Evolutionary conservation across 495 filamentous ascomycete species (phyloP).

Genomic region (Clavariopsis aquatica): DNA sequence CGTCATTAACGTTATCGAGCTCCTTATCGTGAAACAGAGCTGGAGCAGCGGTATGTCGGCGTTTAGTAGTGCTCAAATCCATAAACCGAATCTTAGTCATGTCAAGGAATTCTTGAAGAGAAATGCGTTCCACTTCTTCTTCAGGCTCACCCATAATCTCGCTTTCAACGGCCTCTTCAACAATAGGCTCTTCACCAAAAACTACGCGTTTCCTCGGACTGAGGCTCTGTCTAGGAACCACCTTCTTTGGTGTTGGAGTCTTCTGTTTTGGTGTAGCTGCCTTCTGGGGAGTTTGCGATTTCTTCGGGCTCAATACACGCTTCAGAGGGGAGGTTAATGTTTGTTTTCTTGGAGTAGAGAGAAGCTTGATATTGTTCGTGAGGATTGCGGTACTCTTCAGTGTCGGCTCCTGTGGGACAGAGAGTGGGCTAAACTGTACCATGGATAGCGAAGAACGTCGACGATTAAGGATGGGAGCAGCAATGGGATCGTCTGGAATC

Average conservation of each 20-base stretch:
- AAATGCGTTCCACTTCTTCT: slow-evolving; percentile 61
- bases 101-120: slow-evolving; percentile 88
- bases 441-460: slow-evolving; percentile 32
- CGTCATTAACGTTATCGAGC: slow-evolving; percentile 45
- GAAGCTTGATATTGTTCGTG: slow-evolving; percentile 43
- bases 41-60: slow-evolving; percentile 78
- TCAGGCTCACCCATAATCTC: slow-evolving; percentile 13
- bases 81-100: slow-evolving; percentile 97
- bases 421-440: slow-evolving; percentile 35
- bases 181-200: slow-evolving; percentile 25
- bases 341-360: slow-evolving; percentile 44
- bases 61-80: slow-evolving; percentile 89
- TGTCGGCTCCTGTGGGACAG: slow-evolving; percentile 9
- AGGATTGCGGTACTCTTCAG: slow-evolving; percentile 38
- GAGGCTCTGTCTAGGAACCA: slow-evolving; percentile 32
- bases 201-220: slow-evolving; percentile 32
- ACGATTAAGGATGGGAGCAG: slow-evolving; percentile 32
- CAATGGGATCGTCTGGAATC: slow-evolving; percentile 33
- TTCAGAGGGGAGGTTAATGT: slow-evolving; percentile 34
- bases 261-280: slow-evolving; percentile 26
- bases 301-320: slow-evolving; percentile 38
- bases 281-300: slow-evolving; percentile 42
- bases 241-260: slow-evolving; percentile 31
- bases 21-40: slow-evolving; percentile 47
- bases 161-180: slow-evolving; percentile 9